Percentiles rank a stretch among this genome's conserved stretches.
These are phyloP conservation scores for Malus sieversii DNA, from an alignment of 306 rosid species.

Conservation along the genomic window DNA sequence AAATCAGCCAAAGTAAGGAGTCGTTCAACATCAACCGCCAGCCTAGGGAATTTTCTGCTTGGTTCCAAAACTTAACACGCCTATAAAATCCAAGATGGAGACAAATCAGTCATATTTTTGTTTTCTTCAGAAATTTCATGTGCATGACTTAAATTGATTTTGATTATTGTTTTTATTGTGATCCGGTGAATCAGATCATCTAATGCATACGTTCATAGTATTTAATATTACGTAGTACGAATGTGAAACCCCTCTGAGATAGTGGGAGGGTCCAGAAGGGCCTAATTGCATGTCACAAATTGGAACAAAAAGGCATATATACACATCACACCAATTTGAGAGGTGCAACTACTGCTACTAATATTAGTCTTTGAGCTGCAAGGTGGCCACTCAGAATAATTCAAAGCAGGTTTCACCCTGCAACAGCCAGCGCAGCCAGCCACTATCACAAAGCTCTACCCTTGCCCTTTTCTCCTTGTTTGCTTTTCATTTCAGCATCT, in stretches of 20 bases:
- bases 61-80: background rate
- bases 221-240: no score
- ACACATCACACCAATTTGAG: background rate
- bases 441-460: slow-evolving; percentile 7
- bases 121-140: background rate
- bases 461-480: slow-evolving; percentile 20
- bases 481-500: slow-evolving; percentile 13
- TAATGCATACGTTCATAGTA: no score
- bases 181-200: no score
- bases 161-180: no score
- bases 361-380: background rate
- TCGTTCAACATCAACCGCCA: background rate
- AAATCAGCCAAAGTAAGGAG: background rate
- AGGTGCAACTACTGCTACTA: background rate
- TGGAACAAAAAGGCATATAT: background rate
- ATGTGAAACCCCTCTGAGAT: background rate
- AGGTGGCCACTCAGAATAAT: background rate
- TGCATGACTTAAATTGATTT: no score
- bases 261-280: background rate
- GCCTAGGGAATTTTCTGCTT: background rate
- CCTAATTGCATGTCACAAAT: background rate
- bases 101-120: background rate
- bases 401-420: background rate
- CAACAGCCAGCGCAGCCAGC: slow-evolving; percentile 1
- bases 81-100: no score